A percentile compares a stretch with the other conserved stretches of the same genome.
Evolutionary conservation across 345 rosid genomes (phyloP).

Genomic region (Aegle marmelos): DNA sequence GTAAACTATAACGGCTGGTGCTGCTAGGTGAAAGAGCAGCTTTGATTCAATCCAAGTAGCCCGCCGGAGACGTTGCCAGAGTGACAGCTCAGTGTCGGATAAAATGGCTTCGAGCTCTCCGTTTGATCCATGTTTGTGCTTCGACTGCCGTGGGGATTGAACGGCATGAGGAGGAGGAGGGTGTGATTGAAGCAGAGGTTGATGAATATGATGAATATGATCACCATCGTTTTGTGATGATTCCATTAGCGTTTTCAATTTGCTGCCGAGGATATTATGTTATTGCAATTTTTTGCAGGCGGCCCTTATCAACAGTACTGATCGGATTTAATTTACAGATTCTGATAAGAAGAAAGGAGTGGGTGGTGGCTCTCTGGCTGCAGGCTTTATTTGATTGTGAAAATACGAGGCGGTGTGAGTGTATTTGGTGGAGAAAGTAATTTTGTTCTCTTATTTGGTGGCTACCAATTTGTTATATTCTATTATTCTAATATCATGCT

Average conservation of each 20-base stretch:
- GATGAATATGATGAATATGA: neutral
- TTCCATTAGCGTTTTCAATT: neutral
- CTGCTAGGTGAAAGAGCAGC: conserved; percentile 48
- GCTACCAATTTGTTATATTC: too few species aligned
- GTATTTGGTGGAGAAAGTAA: too few species aligned
- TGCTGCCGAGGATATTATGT: too few species aligned
- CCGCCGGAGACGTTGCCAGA: conserved; percentile 13
- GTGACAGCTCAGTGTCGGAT: conserved; percentile 15
- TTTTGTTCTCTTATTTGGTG: too few species aligned
- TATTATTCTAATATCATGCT: neutral
- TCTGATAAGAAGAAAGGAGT: too few species aligned
- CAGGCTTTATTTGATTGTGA: neutral
- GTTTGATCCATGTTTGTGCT: conserved; percentile 8
- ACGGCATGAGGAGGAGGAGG: neutral
- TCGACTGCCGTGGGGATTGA: neutral
- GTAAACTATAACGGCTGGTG: conserved; percentile 51
- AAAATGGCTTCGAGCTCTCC: conserved; percentile 29
- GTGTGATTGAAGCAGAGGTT: conserved; percentile 14
- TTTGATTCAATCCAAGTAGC: conserved; percentile 45
- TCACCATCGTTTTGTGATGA: neutral
- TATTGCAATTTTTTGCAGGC: neutral
- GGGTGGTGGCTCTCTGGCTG: neutral
- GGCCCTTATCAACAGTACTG: neutral
- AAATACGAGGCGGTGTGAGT: neutral
- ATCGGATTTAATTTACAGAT: too few species aligned